These are phyloP conservation scores for sorghum (Sorghum bicolor) DNA, from an alignment of 176 grass and related monocot genomes.

Conservation along the genomic window DNA sequence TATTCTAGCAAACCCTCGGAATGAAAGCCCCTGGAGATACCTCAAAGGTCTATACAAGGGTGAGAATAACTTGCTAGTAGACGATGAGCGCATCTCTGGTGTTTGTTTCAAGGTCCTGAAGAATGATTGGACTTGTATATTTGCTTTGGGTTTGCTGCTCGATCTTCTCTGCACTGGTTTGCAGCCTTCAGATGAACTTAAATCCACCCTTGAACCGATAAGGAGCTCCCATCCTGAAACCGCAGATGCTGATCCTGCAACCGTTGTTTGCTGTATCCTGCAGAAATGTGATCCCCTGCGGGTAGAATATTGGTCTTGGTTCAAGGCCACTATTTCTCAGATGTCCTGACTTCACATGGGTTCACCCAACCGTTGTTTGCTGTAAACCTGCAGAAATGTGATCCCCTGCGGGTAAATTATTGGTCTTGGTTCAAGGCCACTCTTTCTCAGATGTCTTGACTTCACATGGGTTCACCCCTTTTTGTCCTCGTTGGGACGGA, in stretches of 20 bases:
- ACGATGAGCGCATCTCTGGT: conserved; percentile 51
- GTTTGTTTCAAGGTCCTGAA: conserved; percentile 74
- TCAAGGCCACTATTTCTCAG: conserved; percentile 54
- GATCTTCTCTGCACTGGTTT: conserved; percentile 69
- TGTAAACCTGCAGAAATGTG: conserved; percentile 60
- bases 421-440: conserved; percentile 78
- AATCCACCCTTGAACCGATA: conserved; percentile 36
- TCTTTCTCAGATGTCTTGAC: conserved; percentile 44
- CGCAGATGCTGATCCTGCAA: conserved; percentile 42
- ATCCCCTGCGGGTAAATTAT: conserved; percentile 88
- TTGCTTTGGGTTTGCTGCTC: conserved; percentile 74
- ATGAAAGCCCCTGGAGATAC: conserved; percentile 96
- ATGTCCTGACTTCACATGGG: conserved; percentile 20
- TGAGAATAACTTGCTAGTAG: conserved; percentile 48
- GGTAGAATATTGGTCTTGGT: conserved; percentile 91
- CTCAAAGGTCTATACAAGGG: conserved; percentile 81
- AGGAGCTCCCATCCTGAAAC: conserved; percentile 31
- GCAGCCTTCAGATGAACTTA: conserved; percentile 70
- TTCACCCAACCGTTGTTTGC: conserved; percentile 36
- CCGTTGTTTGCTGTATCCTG: conserved; percentile 60
- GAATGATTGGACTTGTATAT: conserved; percentile 40
- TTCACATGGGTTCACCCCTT: not conserved
- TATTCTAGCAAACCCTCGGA: conserved; percentile 69
- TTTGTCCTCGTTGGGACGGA: not conserved
- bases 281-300: conserved; percentile 77